A percentile compares a stretch with the other conserved stretches of the same genome.
These are phyloP conservation scores for Aquilaria yunnanensis DNA, from an alignment of 345 rosid genomes.

Conservation along the genomic window DNA sequence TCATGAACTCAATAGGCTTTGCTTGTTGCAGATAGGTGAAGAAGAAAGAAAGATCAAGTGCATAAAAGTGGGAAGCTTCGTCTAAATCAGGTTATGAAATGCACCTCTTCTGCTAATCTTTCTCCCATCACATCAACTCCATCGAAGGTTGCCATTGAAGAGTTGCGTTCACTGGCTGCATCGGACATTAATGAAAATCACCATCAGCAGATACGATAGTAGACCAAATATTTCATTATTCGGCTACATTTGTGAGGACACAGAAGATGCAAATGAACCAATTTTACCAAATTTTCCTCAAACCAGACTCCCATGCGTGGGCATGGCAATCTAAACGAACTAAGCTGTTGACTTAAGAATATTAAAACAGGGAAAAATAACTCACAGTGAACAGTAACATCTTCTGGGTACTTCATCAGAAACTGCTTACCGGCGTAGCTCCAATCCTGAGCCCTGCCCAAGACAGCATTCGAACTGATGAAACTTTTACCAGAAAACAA, in stretches of 20 bases:
- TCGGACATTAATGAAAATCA: conserved; percentile 5
- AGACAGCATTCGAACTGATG: conserved; percentile 14
- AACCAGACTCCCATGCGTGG: no score
- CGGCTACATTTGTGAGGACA: no score
- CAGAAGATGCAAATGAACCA: no score
- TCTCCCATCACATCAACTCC: conserved; percentile 93
- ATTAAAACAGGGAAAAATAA: neutral
- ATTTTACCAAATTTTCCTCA: no score
- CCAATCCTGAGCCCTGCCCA: conserved; percentile 62
- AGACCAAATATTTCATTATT: no score
- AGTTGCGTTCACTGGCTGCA: conserved; percentile 74
- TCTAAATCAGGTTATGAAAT: neutral
- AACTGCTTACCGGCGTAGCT: conserved; percentile 76
- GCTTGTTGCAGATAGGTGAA: no score
- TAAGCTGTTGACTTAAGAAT: no score
- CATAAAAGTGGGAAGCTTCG: neutral
- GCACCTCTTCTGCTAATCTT: conserved; percentile 82
- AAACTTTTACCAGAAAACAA: neutral
- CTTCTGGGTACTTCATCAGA: conserved; percentile 48
- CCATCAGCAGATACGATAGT: no score
- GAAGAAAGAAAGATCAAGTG: no score
- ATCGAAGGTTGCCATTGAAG: conserved; percentile 51
- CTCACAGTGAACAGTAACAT: conserved; percentile 72
- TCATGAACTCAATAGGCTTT: no score
- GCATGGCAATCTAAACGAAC: no score